These are phyloP conservation scores for Clathrospora elynae DNA, from an alignment of 2,329 filamentous ascomycete genomes.

Conservation along the genomic window DNA sequence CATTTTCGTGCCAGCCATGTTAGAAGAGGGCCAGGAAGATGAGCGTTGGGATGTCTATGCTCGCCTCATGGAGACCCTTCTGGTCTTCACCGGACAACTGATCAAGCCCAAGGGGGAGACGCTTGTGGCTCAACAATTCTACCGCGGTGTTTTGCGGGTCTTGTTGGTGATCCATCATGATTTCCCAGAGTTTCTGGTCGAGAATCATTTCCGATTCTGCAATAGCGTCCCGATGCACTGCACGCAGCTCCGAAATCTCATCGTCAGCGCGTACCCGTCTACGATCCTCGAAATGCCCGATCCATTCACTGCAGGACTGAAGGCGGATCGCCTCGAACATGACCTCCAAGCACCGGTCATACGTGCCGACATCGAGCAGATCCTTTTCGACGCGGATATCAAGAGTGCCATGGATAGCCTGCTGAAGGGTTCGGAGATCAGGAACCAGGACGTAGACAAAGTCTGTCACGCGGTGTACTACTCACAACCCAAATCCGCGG, in stretches of 20 bases:
- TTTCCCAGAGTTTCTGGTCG: constrained; percentile 88
- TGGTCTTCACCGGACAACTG: constrained; percentile 77
- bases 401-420: constrained; percentile 59
- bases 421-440: constrained; percentile 61
- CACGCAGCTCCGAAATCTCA: constrained; percentile 84
- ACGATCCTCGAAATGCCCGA: constrained; percentile 73
- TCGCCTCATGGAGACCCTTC: constrained; percentile 72
- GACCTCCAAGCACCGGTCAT: constrained; percentile 70
- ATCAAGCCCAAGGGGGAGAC: constrained; percentile 74
- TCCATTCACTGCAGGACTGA: constrained; percentile 73
- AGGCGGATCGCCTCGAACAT: constrained; percentile 77
- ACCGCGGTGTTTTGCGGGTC: constrained; percentile 81
- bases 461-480: constrained; percentile 75
- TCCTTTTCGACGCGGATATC: constrained; percentile 58
- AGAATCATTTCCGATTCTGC: constrained; percentile 82
- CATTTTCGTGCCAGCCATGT: constrained; percentile 77
- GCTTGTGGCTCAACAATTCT: constrained; percentile 77
- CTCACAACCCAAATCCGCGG: constrained; percentile 62
- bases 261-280: constrained; percentile 78
- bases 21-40: constrained; percentile 63
- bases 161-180: constrained; percentile 89
- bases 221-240: constrained; percentile 82
- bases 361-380: constrained; percentile 64
- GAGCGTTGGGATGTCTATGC: constrained; percentile 77
- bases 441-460: constrained; percentile 74